phyloP scores from a whole-genome alignment of 2,329 filamentous ascomycete species.

The Trichoderma koningii region DNA sequence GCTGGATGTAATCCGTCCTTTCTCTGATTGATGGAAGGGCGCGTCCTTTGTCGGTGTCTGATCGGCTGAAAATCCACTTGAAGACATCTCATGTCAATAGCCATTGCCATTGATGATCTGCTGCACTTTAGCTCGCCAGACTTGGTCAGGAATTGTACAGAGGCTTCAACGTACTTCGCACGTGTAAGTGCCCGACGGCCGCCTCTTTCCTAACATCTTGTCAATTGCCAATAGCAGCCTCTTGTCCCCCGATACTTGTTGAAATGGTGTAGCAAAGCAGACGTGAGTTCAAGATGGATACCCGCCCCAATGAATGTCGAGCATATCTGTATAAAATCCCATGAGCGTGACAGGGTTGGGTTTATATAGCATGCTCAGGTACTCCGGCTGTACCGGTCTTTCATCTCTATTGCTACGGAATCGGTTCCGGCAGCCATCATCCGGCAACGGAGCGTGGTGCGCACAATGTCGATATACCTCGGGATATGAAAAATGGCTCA shows the following conservation, averaged over 20 bases:
- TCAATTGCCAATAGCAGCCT: background rate
- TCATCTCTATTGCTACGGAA: background rate
- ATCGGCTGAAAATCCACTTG: background rate
- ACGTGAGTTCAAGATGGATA: background rate
- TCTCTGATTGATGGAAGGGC: background rate
- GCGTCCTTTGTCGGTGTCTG: background rate
- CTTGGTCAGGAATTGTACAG: background rate
- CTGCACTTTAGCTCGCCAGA: background rate
- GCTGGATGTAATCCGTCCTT: background rate
- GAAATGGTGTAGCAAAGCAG: background rate
- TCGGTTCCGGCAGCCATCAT: background rate
- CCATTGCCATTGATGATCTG: background rate
- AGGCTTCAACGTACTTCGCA: background rate
- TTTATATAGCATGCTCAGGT: background rate
- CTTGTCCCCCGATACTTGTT: background rate
- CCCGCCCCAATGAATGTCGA: background rate
- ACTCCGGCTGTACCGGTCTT: background rate
- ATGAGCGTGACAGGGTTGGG: background rate
- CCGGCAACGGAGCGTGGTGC: background rate
- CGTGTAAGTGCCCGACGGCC: background rate
- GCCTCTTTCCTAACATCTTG: background rate
- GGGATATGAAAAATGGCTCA: conserved; percentile 2
- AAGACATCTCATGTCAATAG: background rate
- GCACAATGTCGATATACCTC: background rate
- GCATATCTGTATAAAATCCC: background rate